A percentile compares a stretch with the other conserved stretches of the same genome.
phyloP scores from a whole-genome alignment of 2,329 filamentous ascomycete genomes.

The Dactylellina drechsleri region DNA sequence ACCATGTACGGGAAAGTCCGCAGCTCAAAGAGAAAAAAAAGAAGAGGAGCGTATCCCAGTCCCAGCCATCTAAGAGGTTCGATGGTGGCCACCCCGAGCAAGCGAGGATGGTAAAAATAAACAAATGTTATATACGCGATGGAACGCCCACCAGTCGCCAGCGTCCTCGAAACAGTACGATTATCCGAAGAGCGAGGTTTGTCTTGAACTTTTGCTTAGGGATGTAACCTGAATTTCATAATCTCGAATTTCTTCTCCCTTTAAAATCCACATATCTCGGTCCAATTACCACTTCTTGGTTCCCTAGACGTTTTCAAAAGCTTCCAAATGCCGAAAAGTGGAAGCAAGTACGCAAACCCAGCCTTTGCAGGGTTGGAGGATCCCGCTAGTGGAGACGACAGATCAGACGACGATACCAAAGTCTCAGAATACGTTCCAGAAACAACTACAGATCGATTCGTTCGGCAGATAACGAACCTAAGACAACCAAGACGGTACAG shows the following conservation, averaged over 20 bases:
- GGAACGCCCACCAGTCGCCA: constrained; percentile 1
- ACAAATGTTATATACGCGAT: constrained; percentile 22
- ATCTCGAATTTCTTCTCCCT: neutral
- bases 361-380: constrained; percentile 22
- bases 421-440: constrained; percentile 20
- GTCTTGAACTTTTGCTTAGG: neutral
- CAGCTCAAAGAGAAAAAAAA: constrained; percentile 5
- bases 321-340: constrained; percentile 24
- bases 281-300: neutral
- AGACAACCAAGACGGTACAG: constrained; percentile 7
- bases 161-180: neutral
- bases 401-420: constrained; percentile 7
- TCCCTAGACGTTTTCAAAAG: neutral
- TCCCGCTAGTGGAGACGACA: neutral
- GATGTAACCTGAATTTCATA: neutral
- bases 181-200: constrained; percentile 17
- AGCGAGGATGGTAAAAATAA: constrained; percentile 22
- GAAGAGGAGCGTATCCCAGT: neutral
- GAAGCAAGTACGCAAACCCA: constrained; percentile 29
- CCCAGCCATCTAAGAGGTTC: constrained; percentile 17
- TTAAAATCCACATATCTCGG: neutral
- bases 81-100: constrained; percentile 7
- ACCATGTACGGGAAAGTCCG: constrained; percentile 16
- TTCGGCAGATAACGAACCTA: constrained; percentile 14
- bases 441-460: constrained; percentile 28